A percentile compares a stretch with the other conserved stretches of the same genome.
Evolutionary conservation across 2,329 filamentous ascomycete genomes (phyloP).

Genomic region (Hymenoscyphus albidus): DNA sequence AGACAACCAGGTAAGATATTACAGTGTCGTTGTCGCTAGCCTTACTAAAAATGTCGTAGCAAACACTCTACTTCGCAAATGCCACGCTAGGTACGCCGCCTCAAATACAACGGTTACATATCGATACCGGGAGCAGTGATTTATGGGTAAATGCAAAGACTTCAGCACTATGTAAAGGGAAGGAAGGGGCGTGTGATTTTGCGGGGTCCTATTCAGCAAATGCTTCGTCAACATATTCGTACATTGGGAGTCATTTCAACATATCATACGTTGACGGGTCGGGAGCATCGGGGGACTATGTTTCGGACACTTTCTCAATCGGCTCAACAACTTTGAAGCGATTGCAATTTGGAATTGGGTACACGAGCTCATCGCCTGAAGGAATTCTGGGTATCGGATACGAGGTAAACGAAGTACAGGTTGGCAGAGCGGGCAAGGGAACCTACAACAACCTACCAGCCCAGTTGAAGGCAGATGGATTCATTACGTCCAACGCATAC

Average conservation of each 20-base stretch:
- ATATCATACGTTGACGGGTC: conserved; percentile 85
- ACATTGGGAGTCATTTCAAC: conserved; percentile 73
- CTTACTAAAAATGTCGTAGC: conserved; percentile 37
- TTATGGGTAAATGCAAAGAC: conserved; percentile 65
- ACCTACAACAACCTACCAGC: conserved; percentile 68
- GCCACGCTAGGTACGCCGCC: conserved; percentile 59
- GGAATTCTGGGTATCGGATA: conserved; percentile 88
- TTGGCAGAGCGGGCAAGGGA: conserved; percentile 49
- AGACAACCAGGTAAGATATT: conserved; percentile 50
- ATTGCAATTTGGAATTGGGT: conserved; percentile 72
- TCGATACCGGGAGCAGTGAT: conserved; percentile 68
- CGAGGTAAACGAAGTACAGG: conserved; percentile 69
- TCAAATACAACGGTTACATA: conserved; percentile 53
- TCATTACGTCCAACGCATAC: conserved; percentile 65
- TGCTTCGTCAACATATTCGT: conserved; percentile 70
- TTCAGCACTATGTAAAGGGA: conserved; percentile 55
- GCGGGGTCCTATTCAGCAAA: conserved; percentile 68
- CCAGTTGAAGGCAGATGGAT: conserved; percentile 55
- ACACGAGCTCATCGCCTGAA: conserved; percentile 55
- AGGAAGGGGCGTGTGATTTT: conserved; percentile 49
- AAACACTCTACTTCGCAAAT: conserved; percentile 63
- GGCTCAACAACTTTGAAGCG: conserved; percentile 49
- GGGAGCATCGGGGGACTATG: conserved; percentile 74
- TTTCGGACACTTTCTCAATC: conserved; percentile 65
- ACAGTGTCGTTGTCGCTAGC: background rate